Conservation (phyloP, 495 filamentous ascomycete genomes). For the Penicillium cosmopolitanum region DNA sequence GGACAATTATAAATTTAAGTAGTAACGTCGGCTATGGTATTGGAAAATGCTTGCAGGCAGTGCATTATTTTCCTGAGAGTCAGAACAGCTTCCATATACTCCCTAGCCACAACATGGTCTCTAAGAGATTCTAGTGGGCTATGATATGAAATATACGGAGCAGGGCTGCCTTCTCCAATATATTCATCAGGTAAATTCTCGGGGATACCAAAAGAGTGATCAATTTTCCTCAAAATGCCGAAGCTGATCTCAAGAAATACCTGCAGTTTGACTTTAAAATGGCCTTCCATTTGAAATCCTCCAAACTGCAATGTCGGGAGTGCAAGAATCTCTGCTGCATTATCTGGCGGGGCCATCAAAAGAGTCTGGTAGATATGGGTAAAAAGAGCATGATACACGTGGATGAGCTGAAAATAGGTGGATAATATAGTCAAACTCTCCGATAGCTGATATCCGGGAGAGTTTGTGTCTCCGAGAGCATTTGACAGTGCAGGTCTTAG, state of each 20-base stretch:
- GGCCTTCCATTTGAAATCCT: constrained; percentile 21
- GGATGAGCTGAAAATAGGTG: constrained; percentile 22
- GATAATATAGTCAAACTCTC: constrained; percentile 18
- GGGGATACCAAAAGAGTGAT: constrained; percentile 13
- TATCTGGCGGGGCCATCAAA: constrained; percentile 20
- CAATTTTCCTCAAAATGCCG: constrained; percentile 20
- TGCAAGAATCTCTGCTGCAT: constrained; percentile 17
- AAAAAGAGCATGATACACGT: constrained; percentile 24
- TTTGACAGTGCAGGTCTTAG: background rate
- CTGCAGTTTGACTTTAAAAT: constrained; percentile 18
- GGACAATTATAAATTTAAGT: constrained; percentile 9
- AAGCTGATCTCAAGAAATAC: constrained; percentile 22
- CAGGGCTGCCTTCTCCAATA: background rate
- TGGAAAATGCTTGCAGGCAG: constrained; percentile 20
- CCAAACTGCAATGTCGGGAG: constrained; percentile 19
- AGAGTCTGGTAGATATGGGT: constrained; percentile 24
- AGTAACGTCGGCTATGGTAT: constrained; percentile 1
- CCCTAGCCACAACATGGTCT: constrained; percentile 21
- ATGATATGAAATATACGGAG: background rate
- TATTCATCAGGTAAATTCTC: background rate
- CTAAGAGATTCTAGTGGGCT: constrained; percentile 13
- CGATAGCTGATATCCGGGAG: background rate
- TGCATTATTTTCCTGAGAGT: constrained; percentile 25
- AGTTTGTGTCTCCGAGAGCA: background rate
- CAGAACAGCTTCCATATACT: constrained; percentile 10